Conservation (phyloP, 1,284 basidiomycete genomes). For the Ganoderma lingzhi region DNA sequence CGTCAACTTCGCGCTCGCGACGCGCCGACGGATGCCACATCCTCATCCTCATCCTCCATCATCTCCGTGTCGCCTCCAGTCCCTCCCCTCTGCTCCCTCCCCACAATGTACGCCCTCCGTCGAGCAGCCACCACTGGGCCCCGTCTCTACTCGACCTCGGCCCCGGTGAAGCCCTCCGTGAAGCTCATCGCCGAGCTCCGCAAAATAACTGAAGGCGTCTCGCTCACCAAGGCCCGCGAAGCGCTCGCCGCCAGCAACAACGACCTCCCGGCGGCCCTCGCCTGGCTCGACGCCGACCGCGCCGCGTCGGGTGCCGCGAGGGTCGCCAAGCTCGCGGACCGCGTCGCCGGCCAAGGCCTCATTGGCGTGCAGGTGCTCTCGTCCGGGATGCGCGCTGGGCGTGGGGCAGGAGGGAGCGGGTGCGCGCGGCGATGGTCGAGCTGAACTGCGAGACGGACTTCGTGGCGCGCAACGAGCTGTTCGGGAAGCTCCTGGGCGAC, state of each 20-base stretch:
- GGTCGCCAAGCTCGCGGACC: constrained; percentile 83
- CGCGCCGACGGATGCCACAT: not conserved
- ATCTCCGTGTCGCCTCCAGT: constrained; percentile 1
- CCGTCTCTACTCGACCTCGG: constrained; percentile 49
- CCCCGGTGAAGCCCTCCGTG: constrained; percentile 57
- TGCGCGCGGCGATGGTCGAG: constrained; percentile 89
- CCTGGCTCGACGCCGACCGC: constrained; percentile 85
- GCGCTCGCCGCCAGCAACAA: constrained; percentile 82
- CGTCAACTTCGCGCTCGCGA: not conserved
- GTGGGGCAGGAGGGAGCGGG: constrained; percentile 47
- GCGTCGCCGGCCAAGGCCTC: constrained; percentile 82
- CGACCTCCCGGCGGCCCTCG: constrained; percentile 77
- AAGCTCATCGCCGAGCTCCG: constrained; percentile 89
- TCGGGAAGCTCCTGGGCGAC: constrained; percentile 79
- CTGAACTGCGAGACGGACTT: constrained; percentile 98
- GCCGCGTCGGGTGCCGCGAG: constrained; percentile 77
- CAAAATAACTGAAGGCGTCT: constrained; percentile 76
- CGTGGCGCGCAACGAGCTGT: constrained; percentile 89
- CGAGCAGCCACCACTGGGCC: constrained; percentile 24
- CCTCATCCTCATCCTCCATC: not conserved
- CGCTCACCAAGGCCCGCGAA: constrained; percentile 89
- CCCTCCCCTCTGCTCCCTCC: not conserved
- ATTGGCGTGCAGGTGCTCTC: constrained; percentile 81
- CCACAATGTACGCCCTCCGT: constrained; percentile 32
- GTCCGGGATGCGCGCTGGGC: constrained; percentile 50